Evolutionary conservation across 2,329 filamentous ascomycete genomes (phyloP), one percentile per base, ranked within the genome.

Genomic region (Coleophoma eucalyptorum): DNA sequence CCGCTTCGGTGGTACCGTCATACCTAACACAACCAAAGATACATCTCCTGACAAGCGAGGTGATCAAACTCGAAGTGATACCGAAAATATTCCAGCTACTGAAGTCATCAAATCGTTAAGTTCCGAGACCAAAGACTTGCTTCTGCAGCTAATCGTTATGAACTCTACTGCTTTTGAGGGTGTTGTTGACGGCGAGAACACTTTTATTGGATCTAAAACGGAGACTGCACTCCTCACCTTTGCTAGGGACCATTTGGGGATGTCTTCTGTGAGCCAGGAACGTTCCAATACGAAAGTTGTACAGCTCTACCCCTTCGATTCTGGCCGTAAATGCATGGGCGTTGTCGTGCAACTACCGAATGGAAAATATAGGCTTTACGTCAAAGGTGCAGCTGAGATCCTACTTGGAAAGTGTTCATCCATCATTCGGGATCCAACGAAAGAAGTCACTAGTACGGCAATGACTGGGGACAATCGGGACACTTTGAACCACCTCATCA

Each of bases 121-220:
- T 42, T 19, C 57, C 6, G 51, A 48, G 6, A 62, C 65, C 12
- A 65, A 63, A 31, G 45, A 43, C 13, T 62, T 86, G 11, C 69
- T 87, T 51, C 74, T 79, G 43, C 77, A 88, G 50, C 87, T 84
- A 3, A 84, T 87, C 53, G 76, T 79, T 11, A 70, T 87, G 57
- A 89, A 87, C 62, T 87, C 85, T 0, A 86, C 84, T 0, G 84
- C 85, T 1, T 89, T 89, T 56, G 83, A 88, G 62, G 77, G 79
- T 5, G 80, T 85, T 41, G 75, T 81, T 41, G 76, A 84, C 40
- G 83, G 83, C 32, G 72, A 75, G 52, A 58, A 68, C 16, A 72
- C 77, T 0, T 91, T 89, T 57, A 77, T 90, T 55, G 87, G 87
- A 31, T 90, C 87, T 5, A 90, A 90, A 69, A 91, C 87, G 0